These are phyloP conservation scores for Eudorina sp. DNA, from an alignment of 139 green algal genomes.

Conservation along the genomic window DNA sequence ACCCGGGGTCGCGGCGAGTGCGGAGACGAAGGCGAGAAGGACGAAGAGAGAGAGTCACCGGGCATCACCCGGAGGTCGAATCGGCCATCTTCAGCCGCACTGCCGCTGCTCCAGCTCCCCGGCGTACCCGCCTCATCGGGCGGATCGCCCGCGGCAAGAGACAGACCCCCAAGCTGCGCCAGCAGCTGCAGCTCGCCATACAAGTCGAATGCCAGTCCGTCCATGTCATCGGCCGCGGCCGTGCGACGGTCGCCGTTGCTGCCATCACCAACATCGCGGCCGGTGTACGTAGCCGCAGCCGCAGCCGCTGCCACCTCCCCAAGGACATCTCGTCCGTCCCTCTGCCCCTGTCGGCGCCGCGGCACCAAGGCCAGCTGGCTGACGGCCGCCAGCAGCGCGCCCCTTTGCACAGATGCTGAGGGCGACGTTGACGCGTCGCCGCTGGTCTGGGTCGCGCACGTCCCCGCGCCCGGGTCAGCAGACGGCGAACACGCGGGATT, in stretches of 20 bases:
- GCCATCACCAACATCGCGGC: background rate
- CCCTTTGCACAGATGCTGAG: background rate
- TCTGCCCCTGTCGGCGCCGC: background rate
- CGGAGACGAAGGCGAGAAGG: too few relatives aligned
- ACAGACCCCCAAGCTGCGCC: conserved; percentile 2
- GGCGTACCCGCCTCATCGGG: too few relatives aligned
- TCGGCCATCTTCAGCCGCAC: too few relatives aligned
- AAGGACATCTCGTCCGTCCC: background rate
- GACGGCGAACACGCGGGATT: background rate
- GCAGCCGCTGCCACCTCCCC: background rate
- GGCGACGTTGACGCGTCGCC: background rate
- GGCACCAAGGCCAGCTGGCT: conserved; percentile 9
- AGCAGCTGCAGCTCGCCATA: conserved; percentile 19
- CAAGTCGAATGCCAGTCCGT: conserved; percentile 27
- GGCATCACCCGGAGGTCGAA: too few relatives aligned
- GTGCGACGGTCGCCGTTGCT: background rate
- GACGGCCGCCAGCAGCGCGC: too few relatives aligned
- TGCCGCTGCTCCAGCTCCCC: too few relatives aligned
- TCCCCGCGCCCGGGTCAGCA: background rate
- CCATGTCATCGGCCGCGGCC: background rate
- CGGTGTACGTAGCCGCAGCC: background rate
- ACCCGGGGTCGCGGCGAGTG: too few relatives aligned
- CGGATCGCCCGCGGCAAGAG: background rate
- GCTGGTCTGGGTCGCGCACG: background rate
- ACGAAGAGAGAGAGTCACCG: too few relatives aligned